Conservation (phyloP, 352 stramenopile species). For the Globisporangium echinulatum region DNA sequence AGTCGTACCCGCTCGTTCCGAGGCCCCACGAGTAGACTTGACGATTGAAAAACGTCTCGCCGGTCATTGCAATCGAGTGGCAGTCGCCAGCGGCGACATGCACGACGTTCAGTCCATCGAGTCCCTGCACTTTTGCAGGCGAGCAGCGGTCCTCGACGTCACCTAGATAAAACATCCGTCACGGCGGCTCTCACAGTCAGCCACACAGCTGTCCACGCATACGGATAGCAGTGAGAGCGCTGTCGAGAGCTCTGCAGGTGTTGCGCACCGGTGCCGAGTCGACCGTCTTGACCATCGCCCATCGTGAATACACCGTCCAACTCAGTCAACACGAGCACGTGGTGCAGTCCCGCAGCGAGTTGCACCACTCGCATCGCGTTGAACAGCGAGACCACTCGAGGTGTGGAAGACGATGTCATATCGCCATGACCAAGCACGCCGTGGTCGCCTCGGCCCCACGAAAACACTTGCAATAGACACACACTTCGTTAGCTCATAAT, state of each 20-base stretch:
- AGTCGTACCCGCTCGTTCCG: conserved; percentile 47
- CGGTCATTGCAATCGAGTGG: conserved; percentile 57
- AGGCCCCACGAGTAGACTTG: conserved; percentile 81
- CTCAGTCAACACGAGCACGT: conserved; percentile 70
- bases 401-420: conserved; percentile 25
- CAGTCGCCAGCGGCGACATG: conserved; percentile 57
- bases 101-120: conserved; percentile 53
- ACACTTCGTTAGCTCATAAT: not conserved
- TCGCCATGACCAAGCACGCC: conserved; percentile 57
- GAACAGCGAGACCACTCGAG: conserved; percentile 47
- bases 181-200: too few species aligned
- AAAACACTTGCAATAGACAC: conserved; percentile 34
- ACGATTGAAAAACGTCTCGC: conserved; percentile 56
- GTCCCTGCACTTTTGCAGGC: conserved; percentile 28
- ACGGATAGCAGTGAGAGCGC: too few species aligned
- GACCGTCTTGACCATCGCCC: conserved; percentile 51
- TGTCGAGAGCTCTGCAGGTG: not conserved
- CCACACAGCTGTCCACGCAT: too few species aligned
- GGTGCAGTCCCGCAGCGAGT: conserved; percentile 46
- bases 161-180: conserved; percentile 21
- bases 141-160: conserved; percentile 28
- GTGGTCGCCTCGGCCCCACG: conserved; percentile 58
- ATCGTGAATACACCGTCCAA: conserved; percentile 63
- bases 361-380: conserved; percentile 44
- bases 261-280: conserved; percentile 49